Conservation (phyloP, 176 grass and related monocot genomes). For the Oryza australiensis region DNA sequence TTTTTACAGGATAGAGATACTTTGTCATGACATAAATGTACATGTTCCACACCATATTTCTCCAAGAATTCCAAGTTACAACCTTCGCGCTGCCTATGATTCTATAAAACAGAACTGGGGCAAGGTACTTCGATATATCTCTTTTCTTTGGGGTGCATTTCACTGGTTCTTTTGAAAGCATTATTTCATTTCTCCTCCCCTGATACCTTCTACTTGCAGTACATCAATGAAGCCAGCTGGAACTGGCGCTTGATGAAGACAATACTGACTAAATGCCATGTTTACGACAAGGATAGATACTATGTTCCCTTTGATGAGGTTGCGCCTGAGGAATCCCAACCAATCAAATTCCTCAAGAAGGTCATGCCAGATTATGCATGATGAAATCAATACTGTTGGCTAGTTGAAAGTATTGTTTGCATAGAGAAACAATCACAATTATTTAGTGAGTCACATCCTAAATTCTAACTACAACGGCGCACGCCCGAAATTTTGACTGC, state of each 20-base stretch:
- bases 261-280: conserved; percentile 93
- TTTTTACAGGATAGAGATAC: conserved; percentile 85
- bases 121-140: conserved; percentile 48
- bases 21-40: conserved; percentile 99
- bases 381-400: conserved; percentile 32
- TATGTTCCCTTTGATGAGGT: conserved; percentile 89
- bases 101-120: conserved; percentile 92
- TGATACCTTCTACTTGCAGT: conserved; percentile 49
- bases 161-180: conserved; percentile 7
- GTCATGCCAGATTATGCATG: conserved; percentile 87
- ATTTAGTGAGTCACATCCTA: conserved; percentile 10
- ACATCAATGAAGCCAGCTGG: conserved; percentile 91
- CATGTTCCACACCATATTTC: conserved; percentile 98
- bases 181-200: conserved; percentile 37
- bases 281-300: conserved; percentile 84
- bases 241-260: conserved; percentile 99
- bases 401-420: conserved; percentile 29
- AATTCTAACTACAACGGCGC: conserved; percentile 31
- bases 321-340: conserved; percentile 68
- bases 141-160: neutral
- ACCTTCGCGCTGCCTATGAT: conserved; percentile 67
- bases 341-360: conserved; percentile 80
- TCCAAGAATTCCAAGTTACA: conserved; percentile 95
- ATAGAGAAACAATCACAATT: conserved; percentile 14
- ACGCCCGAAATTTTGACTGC: conserved; percentile 20